These are phyloP conservation scores for Alternaria longipes DNA, from an alignment of 2,329 filamentous ascomycete genomes.

Conservation along the genomic window DNA sequence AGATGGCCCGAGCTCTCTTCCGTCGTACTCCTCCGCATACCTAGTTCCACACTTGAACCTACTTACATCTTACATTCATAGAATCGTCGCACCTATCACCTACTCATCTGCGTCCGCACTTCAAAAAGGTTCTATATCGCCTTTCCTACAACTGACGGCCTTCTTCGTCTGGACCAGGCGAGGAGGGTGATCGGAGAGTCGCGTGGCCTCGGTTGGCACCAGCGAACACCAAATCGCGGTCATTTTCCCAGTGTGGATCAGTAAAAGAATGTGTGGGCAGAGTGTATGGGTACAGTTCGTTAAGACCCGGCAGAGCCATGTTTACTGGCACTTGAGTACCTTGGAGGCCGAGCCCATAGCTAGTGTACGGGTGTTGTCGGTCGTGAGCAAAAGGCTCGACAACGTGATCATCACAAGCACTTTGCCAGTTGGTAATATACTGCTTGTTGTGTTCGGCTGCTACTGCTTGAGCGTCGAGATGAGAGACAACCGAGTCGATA, in stretches of 20 bases:
- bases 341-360: not conserved
- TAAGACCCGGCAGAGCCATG: conserved; percentile 4
- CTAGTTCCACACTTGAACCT: not conserved
- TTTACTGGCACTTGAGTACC: conserved; percentile 3
- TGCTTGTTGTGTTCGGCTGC: conserved; percentile 25
- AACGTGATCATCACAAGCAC: not conserved
- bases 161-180: conserved; percentile 6
- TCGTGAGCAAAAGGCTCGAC: not conserved
- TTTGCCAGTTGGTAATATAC: conserved; percentile 9
- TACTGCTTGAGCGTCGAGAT: conserved; percentile 33
- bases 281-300: not conserved
- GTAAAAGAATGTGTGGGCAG: not conserved
- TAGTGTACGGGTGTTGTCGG: conserved; percentile 3
- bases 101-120: too few relatives aligned
- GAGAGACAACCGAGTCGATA: conserved; percentile 33
- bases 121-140: not conserved
- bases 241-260: not conserved
- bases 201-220: not conserved
- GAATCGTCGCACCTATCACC: not conserved
- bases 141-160: not conserved
- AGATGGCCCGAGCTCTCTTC: not conserved
- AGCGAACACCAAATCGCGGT: not conserved
- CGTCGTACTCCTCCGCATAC: not conserved
- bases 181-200: conserved; percentile 1
- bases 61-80: not conserved